A percentile compares a stretch with the other conserved stretches of the same genome.
phyloP scores from a whole-genome alignment of 2,329 filamentous ascomycete species.

The Penicillium palitans region DNA sequence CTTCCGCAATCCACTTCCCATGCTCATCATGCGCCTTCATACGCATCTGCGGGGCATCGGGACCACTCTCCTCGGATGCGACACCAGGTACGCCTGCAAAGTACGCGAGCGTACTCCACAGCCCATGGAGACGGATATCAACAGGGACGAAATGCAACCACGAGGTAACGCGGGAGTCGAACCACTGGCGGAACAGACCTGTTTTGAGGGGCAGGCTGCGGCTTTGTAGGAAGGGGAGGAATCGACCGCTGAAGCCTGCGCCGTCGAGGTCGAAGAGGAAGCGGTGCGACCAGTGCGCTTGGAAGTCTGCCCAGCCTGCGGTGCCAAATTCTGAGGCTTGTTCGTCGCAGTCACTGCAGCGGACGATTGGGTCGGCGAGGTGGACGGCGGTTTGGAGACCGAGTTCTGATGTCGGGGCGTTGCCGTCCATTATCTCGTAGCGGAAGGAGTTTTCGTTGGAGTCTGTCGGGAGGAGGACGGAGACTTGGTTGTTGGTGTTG shows the following conservation, averaged over 20 bases:
- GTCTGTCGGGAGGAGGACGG: slow-evolving; percentile 57
- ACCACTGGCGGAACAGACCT: slow-evolving; percentile 76
- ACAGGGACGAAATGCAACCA: slow-evolving; percentile 82
- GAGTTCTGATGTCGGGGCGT: slow-evolving; percentile 39
- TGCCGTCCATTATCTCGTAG: slow-evolving; percentile 56
- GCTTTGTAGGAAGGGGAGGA: slow-evolving; percentile 66
- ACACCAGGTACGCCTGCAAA: slow-evolving; percentile 58
- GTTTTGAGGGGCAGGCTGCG: slow-evolving; percentile 67
- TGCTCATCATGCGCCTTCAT: slow-evolving; percentile 55
- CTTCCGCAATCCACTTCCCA: slow-evolving; percentile 64
- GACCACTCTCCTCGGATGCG: slow-evolving; percentile 6
- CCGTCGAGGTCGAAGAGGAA: slow-evolving; percentile 74
- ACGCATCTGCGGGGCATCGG: slow-evolving; percentile 50
- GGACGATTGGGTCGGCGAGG: slow-evolving; percentile 59
- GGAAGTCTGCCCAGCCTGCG: slow-evolving; percentile 51
- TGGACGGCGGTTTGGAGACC: slow-evolving; percentile 61
- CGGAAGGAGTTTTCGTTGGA: slow-evolving; percentile 45
- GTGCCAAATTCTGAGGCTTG: slow-evolving; percentile 56
- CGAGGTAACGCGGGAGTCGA: slow-evolving; percentile 68
- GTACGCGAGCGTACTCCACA: slow-evolving; percentile 74
- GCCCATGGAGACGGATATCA: slow-evolving; percentile 69
- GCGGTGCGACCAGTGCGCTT: slow-evolving; percentile 63
- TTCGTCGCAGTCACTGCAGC: slow-evolving; percentile 57
- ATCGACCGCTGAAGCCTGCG: slow-evolving; percentile 63
- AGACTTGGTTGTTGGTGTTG: slow-evolving; percentile 51